These are phyloP conservation scores for Cladosporium sp. DNA, from an alignment of 2,329 filamentous ascomycete genomes.

Conservation along the genomic window DNA sequence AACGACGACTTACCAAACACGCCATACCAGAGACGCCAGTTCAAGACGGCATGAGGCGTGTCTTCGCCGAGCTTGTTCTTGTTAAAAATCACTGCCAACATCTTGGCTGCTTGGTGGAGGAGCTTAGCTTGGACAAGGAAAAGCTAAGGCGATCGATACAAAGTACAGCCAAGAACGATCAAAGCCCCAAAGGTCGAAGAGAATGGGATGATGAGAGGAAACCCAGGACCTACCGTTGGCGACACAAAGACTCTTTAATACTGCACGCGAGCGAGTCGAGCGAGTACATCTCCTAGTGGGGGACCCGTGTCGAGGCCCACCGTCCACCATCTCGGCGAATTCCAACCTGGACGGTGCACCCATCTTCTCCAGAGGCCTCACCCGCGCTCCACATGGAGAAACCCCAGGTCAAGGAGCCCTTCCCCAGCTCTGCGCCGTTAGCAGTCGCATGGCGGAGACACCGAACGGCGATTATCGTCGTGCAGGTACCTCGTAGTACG, in stretches of 20 bases:
- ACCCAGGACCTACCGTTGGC: not conserved
- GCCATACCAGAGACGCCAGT: conserved; percentile 77
- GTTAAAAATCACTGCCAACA: conserved; percentile 28
- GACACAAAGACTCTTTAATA: conserved; percentile 14
- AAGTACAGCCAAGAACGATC: conserved; percentile 13
- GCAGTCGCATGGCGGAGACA: conserved; percentile 13
- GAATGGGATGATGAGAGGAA: not conserved
- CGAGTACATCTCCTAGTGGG: not conserved
- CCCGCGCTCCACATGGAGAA: conserved; percentile 13
- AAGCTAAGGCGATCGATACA: conserved; percentile 9
- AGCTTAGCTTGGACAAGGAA: conserved; percentile 12
- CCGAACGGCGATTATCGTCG: conserved; percentile 15
- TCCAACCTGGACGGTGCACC: conserved; percentile 4
- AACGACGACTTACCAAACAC: conserved; percentile 51
- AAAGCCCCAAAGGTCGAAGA: not conserved
- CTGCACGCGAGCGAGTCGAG: not conserved
- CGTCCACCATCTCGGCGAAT: not conserved
- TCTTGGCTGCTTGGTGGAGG: conserved; percentile 25
- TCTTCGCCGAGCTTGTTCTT: conserved; percentile 53
- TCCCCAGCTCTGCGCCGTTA: not conserved
- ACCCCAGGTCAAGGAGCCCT: not conserved
- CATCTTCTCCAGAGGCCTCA: conserved; percentile 6
- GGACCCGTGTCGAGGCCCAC: not conserved
- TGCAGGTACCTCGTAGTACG: not conserved
- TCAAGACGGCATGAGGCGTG: conserved; percentile 70